Conservation (phyloP, 805 yeast species). For the Maudiozyma turicensis region DNA sequence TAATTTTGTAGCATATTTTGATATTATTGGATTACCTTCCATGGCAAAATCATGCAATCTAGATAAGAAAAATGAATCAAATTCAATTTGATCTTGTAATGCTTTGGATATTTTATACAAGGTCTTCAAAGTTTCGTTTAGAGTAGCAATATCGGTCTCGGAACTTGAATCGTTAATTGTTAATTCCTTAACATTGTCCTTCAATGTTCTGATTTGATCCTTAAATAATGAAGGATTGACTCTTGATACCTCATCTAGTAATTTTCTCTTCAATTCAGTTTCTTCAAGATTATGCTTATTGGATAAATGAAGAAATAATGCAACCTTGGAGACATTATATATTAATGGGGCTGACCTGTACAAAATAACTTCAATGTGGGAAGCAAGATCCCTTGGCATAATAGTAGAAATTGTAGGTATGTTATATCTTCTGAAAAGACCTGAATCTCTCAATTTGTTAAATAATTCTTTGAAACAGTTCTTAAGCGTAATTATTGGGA, state of each 20-base stretch:
- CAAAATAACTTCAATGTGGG: slow-evolving; percentile 46
- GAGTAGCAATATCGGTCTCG: slow-evolving; percentile 13
- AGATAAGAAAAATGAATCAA: slow-evolving; percentile 34
- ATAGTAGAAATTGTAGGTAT: slow-evolving; percentile 28
- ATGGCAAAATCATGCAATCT: slow-evolving; percentile 38
- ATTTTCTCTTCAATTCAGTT: slow-evolving; percentile 33
- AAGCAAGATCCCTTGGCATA: slow-evolving; percentile 40
- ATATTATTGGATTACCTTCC: slow-evolving; percentile 48
- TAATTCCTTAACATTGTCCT: slow-evolving; percentile 28
- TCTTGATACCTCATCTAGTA: slow-evolving; percentile 50
- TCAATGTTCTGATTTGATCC: slow-evolving; percentile 45
- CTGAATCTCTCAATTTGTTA: slow-evolving; percentile 43
- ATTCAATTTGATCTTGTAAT: slow-evolving; percentile 39
- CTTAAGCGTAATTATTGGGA: slow-evolving; percentile 49
- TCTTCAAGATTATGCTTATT: slow-evolving; percentile 26
- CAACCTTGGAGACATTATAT: slow-evolving; percentile 57
- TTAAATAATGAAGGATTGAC: slow-evolving; percentile 56
- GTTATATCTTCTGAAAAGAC: slow-evolving; percentile 33
- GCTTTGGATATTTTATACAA: slow-evolving; percentile 48
- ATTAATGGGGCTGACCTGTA: slow-evolving; percentile 52
- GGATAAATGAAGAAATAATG: slow-evolving; percentile 36
- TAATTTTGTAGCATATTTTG: slow-evolving; percentile 54
- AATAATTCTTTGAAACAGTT: slow-evolving; percentile 58
- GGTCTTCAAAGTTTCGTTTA: slow-evolving; percentile 43
- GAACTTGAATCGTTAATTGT: slow-evolving; percentile 7